Evolutionary conservation across 1,139 yeast species (phyloP).

Genomic region (Diutina catenulata): DNA sequence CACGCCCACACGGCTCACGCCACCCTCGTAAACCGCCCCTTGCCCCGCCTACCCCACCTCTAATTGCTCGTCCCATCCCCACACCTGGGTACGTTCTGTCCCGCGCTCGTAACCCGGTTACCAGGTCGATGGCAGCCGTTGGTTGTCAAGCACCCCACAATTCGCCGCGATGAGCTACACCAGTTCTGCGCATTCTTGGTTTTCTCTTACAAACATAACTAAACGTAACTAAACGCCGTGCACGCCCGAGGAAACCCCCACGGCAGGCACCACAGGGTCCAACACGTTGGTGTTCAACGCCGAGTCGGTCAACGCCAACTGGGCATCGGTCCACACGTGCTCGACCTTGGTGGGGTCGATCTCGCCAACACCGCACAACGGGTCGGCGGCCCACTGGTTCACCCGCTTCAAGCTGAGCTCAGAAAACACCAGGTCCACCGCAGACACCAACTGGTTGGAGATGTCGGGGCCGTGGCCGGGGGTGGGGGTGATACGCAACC

Average conservation of each 20-base stretch:
- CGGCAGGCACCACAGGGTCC: neutral
- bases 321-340: slow-evolving; percentile 79
- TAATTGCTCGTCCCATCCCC: too few relatives aligned
- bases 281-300: slow-evolving; percentile 45
- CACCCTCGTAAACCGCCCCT: too few relatives aligned
- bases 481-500: slow-evolving; percentile 94
- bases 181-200: too few relatives aligned
- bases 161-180: too few relatives aligned
- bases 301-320: slow-evolving; percentile 47
- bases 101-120: too few relatives aligned
- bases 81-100: too few relatives aligned
- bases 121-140: too few relatives aligned
- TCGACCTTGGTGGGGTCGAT: slow-evolving; percentile 30
- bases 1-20: too few relatives aligned
- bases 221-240: too few relatives aligned
- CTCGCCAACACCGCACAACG: slow-evolving; percentile 81
- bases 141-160: too few relatives aligned
- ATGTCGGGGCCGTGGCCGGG: slow-evolving; percentile 85
- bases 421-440: slow-evolving; percentile 71
- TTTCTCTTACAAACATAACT: too few relatives aligned
- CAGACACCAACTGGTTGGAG: slow-evolving; percentile 62
- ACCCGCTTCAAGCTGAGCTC: slow-evolving; percentile 68
- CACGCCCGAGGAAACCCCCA: slow-evolving; percentile 3
- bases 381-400: slow-evolving; percentile 75
- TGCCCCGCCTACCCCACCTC: too few relatives aligned